Evolutionary conservation across 2,329 filamentous ascomycete genomes (phyloP), one percentile per base, ranked within the genome.

Genomic region (Neophaeococcomyces aloes): DNA sequence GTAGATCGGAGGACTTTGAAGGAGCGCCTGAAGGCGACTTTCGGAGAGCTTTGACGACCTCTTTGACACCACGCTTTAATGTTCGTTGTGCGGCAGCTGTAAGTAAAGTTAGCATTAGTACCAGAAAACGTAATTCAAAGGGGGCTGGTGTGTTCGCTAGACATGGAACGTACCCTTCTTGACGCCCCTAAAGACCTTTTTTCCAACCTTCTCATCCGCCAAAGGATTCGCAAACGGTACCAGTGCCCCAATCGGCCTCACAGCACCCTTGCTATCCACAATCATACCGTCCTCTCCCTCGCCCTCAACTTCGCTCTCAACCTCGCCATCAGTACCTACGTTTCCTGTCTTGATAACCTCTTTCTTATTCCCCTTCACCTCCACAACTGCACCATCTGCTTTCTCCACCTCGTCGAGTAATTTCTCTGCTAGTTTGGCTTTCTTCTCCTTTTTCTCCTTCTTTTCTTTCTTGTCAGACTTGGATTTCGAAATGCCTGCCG

Each of bases 41-140:
- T 71, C 91, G 87, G 57, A 98, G 84, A 27, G 88, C 83, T 72
- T 98, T 98, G 70, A 96, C 88, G 61, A 94, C 89, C 71, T 98
- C 91, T 70, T 98, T 98, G 54, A 98, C 91, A 61, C 91, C 91
- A 61, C 91, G 88, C 72, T 94, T 94, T 61, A 98, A 83, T 47
- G 86, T 84, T 70, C 93, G 93, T 69, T 86, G 79, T 70, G 94
- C 94, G 58, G 91, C 88, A 56, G 89, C 91, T 96, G 65, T 39
- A 46, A 17, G 21, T 17, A 25, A 23, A 18, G 42, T 58, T 48
- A 62, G 57, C 38, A 48, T 36, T 15, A 42, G 33, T 21, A 36
- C 32, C 11, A 7, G 10, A 34, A 33, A 29, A 45, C 10, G 39
- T 13, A 30, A 25, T 19, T 29, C 11, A 14, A 4, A 3, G 25